Evolutionary conservation across 495 filamentous ascomycete species (phyloP).

Genomic region (Wilcoxina mikolae): DNA sequence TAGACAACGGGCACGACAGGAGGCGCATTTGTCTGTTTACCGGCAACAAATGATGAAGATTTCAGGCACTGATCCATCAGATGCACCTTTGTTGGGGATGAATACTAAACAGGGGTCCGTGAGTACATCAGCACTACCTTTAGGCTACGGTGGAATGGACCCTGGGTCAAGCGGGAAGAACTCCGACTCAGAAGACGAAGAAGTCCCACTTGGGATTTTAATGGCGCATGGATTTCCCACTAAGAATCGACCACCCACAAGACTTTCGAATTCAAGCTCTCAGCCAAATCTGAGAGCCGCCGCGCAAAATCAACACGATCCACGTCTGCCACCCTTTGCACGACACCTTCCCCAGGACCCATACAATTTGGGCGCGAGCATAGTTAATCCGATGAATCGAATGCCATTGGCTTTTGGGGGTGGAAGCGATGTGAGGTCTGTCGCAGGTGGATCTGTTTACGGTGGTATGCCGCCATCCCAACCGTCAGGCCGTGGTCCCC

Average conservation of each 20-base stretch:
- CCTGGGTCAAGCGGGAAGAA: slow-evolving; percentile 35
- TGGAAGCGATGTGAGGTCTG: slow-evolving; percentile 39
- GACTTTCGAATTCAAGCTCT: slow-evolving; percentile 49
- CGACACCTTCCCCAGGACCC: slow-evolving; percentile 76
- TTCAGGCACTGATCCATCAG: slow-evolving; percentile 50
- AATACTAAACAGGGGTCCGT: slow-evolving; percentile 34
- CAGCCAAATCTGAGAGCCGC: slow-evolving; percentile 45
- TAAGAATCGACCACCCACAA: slow-evolving; percentile 62
- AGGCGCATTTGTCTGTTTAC: slow-evolving; percentile 80
- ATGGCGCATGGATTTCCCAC: slow-evolving; percentile 86
- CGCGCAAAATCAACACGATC: slow-evolving; percentile 17
- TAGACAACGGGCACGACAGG: slow-evolving; percentile 71
- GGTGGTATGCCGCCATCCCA: slow-evolving; percentile 27
- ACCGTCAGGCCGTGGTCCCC: slow-evolving; percentile 36
- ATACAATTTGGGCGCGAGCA: slow-evolving; percentile 60
- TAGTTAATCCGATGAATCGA: slow-evolving; percentile 58
- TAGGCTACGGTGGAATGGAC: slow-evolving; percentile 6
- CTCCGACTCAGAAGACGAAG: slow-evolving; percentile 60
- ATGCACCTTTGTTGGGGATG: slow-evolving; percentile 14
- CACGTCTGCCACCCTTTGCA: slow-evolving; percentile 66
- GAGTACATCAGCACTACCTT: slow-evolving; percentile 41
- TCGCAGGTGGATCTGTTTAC: slow-evolving; percentile 31
- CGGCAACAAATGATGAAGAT: slow-evolving; percentile 96
- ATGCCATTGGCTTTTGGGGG: slow-evolving; percentile 63
- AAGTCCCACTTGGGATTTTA: slow-evolving; percentile 74